Evolutionary conservation across 2,329 filamentous ascomycete species (phyloP).

Genomic region (Phaeosphaeriaceae sp.): DNA sequence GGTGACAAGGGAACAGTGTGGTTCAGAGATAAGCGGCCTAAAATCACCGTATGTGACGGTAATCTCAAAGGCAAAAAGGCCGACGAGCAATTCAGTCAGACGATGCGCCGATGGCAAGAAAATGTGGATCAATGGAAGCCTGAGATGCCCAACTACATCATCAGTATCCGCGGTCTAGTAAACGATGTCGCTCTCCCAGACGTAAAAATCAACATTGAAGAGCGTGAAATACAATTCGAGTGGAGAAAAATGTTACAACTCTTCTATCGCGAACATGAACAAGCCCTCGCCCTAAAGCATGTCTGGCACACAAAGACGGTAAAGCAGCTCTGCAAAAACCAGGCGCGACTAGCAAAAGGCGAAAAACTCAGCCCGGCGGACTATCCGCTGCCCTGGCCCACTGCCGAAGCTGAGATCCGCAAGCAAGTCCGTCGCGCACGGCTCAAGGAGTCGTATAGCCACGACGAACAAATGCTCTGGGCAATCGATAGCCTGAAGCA

Average conservation of each 20-base stretch:
- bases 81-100: conserved; percentile 11
- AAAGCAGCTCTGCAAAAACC: conserved; percentile 14
- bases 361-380: conserved; percentile 18
- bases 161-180: conserved; percentile 35
- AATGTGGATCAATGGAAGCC: conserved; percentile 28
- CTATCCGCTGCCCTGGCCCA: conserved; percentile 18
- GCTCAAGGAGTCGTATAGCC: conserved; percentile 29
- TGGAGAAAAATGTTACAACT: conserved; percentile 38
- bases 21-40: conserved; percentile 23
- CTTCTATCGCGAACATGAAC: conserved; percentile 42
- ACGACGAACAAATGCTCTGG: conserved; percentile 39
- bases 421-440: conserved; percentile 32
- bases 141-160: conserved; percentile 42
- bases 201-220: conserved; percentile 23
- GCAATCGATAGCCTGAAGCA: conserved; percentile 34
- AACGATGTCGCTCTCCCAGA: conserved; percentile 41
- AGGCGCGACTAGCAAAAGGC: conserved; percentile 16
- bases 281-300: conserved; percentile 13
- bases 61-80: conserved; percentile 2
- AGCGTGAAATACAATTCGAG: conserved; percentile 30
- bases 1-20: conserved; percentile 19
- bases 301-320: conserved; percentile 14
- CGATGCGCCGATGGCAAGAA: conserved; percentile 37
- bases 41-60: neutral
- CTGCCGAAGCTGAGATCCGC: conserved; percentile 22